Percentiles rank a stretch among this genome's conserved stretches.
Evolutionary conservation across 345 rosid genomes (phyloP).

Genomic region (Eucalyptus melliodora): DNA sequence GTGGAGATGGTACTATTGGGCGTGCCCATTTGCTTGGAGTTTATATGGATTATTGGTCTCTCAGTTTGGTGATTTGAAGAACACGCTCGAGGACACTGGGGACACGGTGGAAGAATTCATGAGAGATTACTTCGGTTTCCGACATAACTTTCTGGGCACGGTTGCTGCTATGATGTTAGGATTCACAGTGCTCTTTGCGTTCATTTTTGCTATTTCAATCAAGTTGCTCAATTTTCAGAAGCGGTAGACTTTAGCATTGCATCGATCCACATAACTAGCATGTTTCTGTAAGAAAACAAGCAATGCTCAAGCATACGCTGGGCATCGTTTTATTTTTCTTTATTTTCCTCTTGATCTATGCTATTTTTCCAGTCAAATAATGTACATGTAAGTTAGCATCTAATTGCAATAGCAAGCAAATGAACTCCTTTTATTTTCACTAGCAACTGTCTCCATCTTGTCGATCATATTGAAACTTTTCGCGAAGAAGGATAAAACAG

Average conservation of each 20-base stretch:
- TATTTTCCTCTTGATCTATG: background rate
- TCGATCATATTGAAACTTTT: background rate
- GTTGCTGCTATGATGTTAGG: slow-evolving; percentile 13
- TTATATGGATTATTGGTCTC: slow-evolving; percentile 25
- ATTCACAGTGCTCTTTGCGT: slow-evolving; percentile 7
- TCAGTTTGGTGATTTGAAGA: slow-evolving; percentile 14
- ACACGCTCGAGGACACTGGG: background rate
- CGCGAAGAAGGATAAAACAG: background rate
- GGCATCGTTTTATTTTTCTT: background rate
- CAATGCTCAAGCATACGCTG: background rate
- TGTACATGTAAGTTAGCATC: background rate
- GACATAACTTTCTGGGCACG: slow-evolving; percentile 16
- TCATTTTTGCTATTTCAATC: slow-evolving; percentile 4
- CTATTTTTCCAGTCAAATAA: background rate
- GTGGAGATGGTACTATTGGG: slow-evolving; percentile 48
- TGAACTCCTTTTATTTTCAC: background rate
- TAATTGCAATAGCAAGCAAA: background rate
- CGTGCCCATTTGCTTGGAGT: slow-evolving; percentile 22
- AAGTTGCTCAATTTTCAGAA: slow-evolving; percentile 19
- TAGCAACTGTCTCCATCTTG: background rate
- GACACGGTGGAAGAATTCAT: slow-evolving; percentile 1
- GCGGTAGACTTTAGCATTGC: background rate
- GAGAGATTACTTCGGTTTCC: slow-evolving; percentile 3
- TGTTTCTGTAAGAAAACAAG: background rate
- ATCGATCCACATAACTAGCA: background rate